phyloP scores from a whole-genome alignment of 1,284 basidiomycete species.

The Microbotryum scabiosae region DNA sequence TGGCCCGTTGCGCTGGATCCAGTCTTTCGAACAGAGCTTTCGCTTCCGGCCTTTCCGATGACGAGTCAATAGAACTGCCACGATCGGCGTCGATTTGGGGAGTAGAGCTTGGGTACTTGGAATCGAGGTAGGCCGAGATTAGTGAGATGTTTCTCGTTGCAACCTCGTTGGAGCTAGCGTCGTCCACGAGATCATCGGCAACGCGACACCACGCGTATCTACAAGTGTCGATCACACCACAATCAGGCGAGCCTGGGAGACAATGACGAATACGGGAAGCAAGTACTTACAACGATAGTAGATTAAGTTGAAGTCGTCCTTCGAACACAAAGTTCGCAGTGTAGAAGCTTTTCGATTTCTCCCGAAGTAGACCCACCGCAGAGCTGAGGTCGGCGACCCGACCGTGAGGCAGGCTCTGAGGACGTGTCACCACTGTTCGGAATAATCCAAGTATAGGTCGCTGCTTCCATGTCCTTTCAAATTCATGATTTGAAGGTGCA shows the following conservation, averaged over 20 bases:
- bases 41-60: too few species aligned
- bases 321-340: conserved; percentile 33
- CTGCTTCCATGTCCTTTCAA: too few species aligned
- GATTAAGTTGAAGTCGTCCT: conserved; percentile 22
- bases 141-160: conserved; percentile 23
- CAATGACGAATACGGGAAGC: not conserved
- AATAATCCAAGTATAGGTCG: not conserved
- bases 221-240: not conserved
- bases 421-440: too few species aligned
- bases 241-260: too few species aligned
- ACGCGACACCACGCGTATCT: conserved; percentile 35
- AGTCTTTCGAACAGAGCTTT: conserved; percentile 3
- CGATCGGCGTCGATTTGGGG: too few species aligned
- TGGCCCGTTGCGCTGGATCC: conserved; percentile 12
- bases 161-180: conserved; percentile 22
- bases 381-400: conserved; percentile 19
- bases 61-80: too few species aligned
- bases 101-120: conserved; percentile 13
- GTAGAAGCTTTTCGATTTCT: conserved; percentile 32
- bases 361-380: conserved; percentile 24
- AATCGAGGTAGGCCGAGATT: conserved; percentile 23
- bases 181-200: conserved; percentile 38
- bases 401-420: conserved; percentile 1
- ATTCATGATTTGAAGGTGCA: not conserved
- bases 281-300: conserved; percentile 26